Conservation (phyloP, 176 grass and related monocot genomes). For the Tuctoria greenei region DNA sequence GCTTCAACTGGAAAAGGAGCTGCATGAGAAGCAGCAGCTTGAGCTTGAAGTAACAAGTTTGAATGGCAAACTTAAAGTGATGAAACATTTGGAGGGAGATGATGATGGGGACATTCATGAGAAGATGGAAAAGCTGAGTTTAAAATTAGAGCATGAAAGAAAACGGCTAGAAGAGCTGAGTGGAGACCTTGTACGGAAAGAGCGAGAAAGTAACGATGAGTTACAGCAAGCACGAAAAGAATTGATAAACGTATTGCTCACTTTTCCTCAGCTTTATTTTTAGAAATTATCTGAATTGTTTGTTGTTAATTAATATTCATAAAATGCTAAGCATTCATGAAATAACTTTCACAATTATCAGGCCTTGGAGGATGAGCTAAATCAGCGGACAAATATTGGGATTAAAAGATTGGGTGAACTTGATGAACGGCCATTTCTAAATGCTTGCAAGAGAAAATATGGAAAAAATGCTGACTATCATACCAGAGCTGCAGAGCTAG, state of each 20-base stretch:
- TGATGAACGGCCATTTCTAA: conserved; percentile 68
- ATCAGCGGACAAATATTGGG: conserved; percentile 57
- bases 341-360: conserved; percentile 36
- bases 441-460: conserved; percentile 60
- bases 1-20: conserved; percentile 74
- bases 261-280: conserved; percentile 7
- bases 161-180: conserved; percentile 59
- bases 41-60: conserved; percentile 80
- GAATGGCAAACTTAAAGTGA: conserved; percentile 85
- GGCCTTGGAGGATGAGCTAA: conserved; percentile 75
- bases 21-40: conserved; percentile 83
- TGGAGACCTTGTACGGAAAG: conserved; percentile 67
- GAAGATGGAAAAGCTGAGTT: conserved; percentile 75
- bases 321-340: conserved; percentile 9
- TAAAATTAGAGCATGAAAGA: conserved; percentile 68
- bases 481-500: conserved; percentile 48
- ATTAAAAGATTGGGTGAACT: conserved; percentile 94
- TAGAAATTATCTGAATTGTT: background rate
- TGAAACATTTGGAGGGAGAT: conserved; percentile 85
- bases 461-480: conserved; percentile 44
- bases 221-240: conserved; percentile 74
- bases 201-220: conserved; percentile 85
- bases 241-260: conserved; percentile 57
- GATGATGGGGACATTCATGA: conserved; percentile 78
- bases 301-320: conserved; percentile 14